These are phyloP conservation scores for Cladosporium sp. DNA, from an alignment of 2,329 filamentous ascomycete species.

Conservation along the genomic window DNA sequence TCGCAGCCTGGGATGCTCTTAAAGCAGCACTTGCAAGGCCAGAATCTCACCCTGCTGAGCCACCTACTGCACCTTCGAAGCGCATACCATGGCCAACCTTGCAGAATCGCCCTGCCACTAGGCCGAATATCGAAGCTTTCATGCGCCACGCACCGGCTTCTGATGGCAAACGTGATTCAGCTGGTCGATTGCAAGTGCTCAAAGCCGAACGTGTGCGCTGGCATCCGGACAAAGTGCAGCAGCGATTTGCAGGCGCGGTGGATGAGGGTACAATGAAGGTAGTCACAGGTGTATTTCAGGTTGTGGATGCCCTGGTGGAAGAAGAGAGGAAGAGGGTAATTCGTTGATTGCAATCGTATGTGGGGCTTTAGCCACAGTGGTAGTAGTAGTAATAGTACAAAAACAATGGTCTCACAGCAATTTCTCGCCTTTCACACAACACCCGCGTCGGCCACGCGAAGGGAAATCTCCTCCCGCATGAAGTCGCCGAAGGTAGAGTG, in stretches of 20 bases:
- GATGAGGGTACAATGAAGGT: constrained; percentile 68
- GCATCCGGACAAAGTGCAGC: constrained; percentile 98
- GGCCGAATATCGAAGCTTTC: constrained; percentile 64
- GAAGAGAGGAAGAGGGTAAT: constrained; percentile 20
- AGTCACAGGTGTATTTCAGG: constrained; percentile 88
- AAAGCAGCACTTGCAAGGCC: constrained; percentile 15
- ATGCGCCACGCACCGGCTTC: constrained; percentile 52
- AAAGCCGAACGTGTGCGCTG: constrained; percentile 86
- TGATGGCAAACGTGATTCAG: neutral
- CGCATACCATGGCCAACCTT: constrained; percentile 70
- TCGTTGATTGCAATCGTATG: no score
- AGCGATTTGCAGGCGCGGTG: constrained; percentile 70
- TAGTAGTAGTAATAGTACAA: no score
- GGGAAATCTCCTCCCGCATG: no score
- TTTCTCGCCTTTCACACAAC: no score
- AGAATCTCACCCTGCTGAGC: constrained; percentile 1
- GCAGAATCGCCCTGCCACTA: constrained; percentile 54
- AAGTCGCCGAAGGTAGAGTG: no score
- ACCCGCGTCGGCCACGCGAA: no score
- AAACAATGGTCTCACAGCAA: no score
- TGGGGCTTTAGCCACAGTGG: no score
- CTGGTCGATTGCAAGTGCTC: constrained; percentile 46
- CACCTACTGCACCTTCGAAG: constrained; percentile 23
- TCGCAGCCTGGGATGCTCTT: constrained; percentile 28
- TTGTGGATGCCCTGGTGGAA: constrained; percentile 65